Evolutionary conservation across 805 yeast genomes (phyloP), one percentile per base, ranked within the genome.

Genomic region (Cyberlindnera sargentensis): DNA sequence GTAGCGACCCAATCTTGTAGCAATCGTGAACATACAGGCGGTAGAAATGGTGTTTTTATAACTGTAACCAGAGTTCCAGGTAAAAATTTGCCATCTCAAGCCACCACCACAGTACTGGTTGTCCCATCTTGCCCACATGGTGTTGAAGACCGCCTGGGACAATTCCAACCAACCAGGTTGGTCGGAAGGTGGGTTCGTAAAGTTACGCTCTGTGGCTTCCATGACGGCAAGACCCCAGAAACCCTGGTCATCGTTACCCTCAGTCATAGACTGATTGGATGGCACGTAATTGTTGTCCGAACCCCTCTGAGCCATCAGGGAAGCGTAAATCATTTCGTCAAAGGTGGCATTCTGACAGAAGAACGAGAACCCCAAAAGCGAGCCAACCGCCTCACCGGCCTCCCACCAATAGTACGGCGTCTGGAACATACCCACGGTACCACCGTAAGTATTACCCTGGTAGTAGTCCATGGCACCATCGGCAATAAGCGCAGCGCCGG

Each of bases 371-470:
- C 86, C 96, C 31, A 91, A 58, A 68, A 85, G 61, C 6, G 70
- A 66, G 30, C 78, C 78, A 64, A 71, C 83, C 1, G 89, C 95
- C 56, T 87, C 95, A 60, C 95, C 95, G 29, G 95, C 90, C 63
- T 86, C 84, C 95, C 95, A 86, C 89, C 93, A 89, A 65, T 83
- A 84, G 65, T 84, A 84, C 1, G 93, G 93, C 50, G 71, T 57
- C 27, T 76, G 70, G 56, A 84, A 82, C 83, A 78, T 74, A 31
- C 91, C 95, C 24, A 83, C 71, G 6, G 82, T 72, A 29, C 89
- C 89, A 41, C 89, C 90, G 37, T 65, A 59, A 34, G 68, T 58
- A 30, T 52, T 49, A 35, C 91, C 93, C 53, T 76, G 79, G 56
- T 82, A 82, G 60, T 84, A 84, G 64, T 82, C 85, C 59, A 84